Conservation (phyloP, 78 protist species). For the Anaeramoeba flamelloides region DNA sequence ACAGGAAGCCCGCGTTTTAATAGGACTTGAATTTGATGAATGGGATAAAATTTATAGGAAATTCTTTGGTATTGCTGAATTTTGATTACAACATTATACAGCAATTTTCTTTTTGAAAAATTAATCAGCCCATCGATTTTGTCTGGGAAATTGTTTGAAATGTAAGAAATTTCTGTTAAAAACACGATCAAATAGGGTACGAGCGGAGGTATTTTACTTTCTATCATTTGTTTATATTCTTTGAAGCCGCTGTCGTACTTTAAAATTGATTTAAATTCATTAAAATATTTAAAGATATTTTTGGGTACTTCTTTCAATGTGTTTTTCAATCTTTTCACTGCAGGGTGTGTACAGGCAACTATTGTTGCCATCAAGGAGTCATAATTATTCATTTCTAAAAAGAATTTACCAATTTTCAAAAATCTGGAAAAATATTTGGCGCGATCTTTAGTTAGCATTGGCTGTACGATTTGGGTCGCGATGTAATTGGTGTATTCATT, state of each 20-base stretch:
- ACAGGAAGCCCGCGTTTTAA: background rate
- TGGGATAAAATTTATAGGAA: background rate
- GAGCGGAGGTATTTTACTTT: background rate
- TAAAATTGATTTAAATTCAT: background rate
- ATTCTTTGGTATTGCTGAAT: background rate
- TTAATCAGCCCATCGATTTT: background rate
- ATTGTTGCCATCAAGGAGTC: background rate
- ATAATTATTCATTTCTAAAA: background rate
- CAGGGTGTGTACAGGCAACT: background rate
- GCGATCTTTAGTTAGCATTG: background rate
- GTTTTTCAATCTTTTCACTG: background rate
- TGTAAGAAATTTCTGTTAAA: background rate
- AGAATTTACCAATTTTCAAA: background rate
- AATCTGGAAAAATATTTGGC: background rate
- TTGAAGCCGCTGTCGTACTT: background rate
- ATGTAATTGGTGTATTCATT: background rate
- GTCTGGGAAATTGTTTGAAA: background rate
- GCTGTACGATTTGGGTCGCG: background rate
- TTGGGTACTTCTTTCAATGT: background rate
- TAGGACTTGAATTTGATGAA: background rate
- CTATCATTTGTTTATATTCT: background rate
- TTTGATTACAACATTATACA: background rate
- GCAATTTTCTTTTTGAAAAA: background rate
- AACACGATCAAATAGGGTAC: background rate
- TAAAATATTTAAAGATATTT: background rate